phyloP scores from a whole-genome alignment of 192 early-diverging fungal species.

The Backusella morwellensis region DNA sequence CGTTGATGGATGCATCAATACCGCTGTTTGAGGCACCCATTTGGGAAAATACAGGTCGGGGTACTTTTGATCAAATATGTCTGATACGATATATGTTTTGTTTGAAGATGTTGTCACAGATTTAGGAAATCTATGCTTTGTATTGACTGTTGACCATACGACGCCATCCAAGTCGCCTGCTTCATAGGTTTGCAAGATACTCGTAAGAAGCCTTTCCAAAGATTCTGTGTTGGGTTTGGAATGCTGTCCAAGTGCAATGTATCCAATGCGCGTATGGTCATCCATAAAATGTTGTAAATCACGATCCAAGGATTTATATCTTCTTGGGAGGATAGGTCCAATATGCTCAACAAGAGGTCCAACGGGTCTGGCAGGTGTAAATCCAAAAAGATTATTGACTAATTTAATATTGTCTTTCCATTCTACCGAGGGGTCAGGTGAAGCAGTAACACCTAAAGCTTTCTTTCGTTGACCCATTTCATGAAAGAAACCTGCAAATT shows the following conservation, averaged over 20 bases:
- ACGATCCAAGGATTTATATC: conserved; percentile 14
- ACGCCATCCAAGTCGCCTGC: conserved; percentile 26
- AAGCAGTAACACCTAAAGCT: background rate
- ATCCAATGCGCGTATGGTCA: conserved; percentile 18
- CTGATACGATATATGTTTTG: background rate
- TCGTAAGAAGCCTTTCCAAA: conserved; percentile 15
- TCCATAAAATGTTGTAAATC: conserved; percentile 7
- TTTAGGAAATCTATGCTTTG: no score
- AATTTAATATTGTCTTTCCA: conserved; percentile 21
- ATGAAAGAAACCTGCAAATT: background rate
- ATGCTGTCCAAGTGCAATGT: conserved; percentile 34
- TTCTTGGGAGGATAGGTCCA: conserved; percentile 33
- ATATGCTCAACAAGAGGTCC: conserved; percentile 28
- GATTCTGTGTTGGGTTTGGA: conserved; percentile 4
- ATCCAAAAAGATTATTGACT: conserved; percentile 21
- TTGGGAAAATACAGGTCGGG: background rate
- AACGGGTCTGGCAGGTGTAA: conserved; percentile 15
- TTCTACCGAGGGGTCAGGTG: no score
- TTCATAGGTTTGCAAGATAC: conserved; percentile 17
- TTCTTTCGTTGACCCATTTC: background rate
- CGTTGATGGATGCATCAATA: conserved; percentile 26
- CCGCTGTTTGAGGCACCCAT: conserved; percentile 32
- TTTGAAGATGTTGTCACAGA: background rate
- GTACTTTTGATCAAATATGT: background rate
- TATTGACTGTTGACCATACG: conserved; percentile 24